Conservation (phyloP, 441 rosid species). For the Populus tomentosa region DNA sequence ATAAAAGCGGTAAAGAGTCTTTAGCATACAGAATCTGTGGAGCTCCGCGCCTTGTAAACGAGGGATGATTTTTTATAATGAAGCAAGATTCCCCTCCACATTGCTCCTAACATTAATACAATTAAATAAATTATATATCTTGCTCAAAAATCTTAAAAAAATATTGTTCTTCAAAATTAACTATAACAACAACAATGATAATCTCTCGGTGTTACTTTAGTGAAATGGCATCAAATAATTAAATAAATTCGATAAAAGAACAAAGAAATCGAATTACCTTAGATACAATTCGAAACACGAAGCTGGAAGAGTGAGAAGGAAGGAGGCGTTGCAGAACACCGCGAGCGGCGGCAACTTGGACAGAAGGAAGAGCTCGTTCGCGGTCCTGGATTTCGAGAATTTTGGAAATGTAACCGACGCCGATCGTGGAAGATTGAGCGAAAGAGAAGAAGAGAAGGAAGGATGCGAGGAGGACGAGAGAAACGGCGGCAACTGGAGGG, state of each 20-base stretch:
- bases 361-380: constrained; percentile 56
- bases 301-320: constrained; percentile 51
- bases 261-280: constrained; percentile 29
- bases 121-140: not conserved
- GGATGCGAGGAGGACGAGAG: not conserved
- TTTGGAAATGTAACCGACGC: constrained; percentile 50
- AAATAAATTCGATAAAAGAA: not conserved
- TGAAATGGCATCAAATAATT: not conserved
- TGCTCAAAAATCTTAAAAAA: not conserved
- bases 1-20: not conserved
- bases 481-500: constrained; percentile 20
- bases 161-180: not conserved
- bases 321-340: constrained; percentile 52
- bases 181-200: not conserved
- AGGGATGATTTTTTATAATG: constrained; percentile 44
- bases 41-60: constrained; percentile 18
- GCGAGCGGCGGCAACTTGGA: constrained; percentile 54
- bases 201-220: not conserved
- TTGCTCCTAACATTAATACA: constrained; percentile 34
- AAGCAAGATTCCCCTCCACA: constrained; percentile 61
- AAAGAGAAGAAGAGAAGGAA: constrained; percentile 13
- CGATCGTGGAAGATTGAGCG: constrained; percentile 45
- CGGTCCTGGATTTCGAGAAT: constrained; percentile 60
- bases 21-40: constrained; percentile 55
- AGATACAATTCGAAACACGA: constrained; percentile 50